Base-by-base conservation (phyloP, 2,329 filamentous ascomycete genomes). In the Fusarium sp. region DNA sequence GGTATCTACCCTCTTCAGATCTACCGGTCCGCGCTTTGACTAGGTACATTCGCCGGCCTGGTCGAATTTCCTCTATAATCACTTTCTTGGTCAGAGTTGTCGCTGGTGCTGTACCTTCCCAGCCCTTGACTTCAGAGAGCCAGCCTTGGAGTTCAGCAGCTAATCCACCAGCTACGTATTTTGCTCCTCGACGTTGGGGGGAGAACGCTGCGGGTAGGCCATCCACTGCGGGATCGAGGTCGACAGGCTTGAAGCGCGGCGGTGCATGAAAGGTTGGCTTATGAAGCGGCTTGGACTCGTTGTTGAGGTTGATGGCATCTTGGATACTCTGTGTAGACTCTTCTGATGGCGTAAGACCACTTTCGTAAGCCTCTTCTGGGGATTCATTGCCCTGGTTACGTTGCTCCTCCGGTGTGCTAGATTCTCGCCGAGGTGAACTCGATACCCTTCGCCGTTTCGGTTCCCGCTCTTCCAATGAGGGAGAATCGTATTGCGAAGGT, bases 111-210 rank as follows among this genome's bases (percentile, higher is more conserved):
- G 52, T 52, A 41, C 74, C 74, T 21, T 80, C 78, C 79, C 78
- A 80, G 16, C 79, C 79, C 66, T 80, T 83, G 29, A 84, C 78
- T 27, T 84, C 82, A 1, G 83, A 83, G 15, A 84, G 75, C 81
- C 82, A 83, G 19, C 80, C 79, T 65, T 84, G 83, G 11, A 84
- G 75, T 48, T 79, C 78, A 5, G 82, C 79, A 3, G 83, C 83
- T 27, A 84, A 73, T 0, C 83, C 83, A 23, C 80, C 79, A 8
- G 79, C 56, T 2, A 83, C 27, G 35, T 83, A 84, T 59, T 74
- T 80, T 18, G 68, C 76, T 21, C 82, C 81, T 41, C 81, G 77
- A 3, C 79, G 79, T 63, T 80, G 82, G 5, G 82, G 82, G 4
- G 82, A 82, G 48, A 83, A 82, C 21, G 77, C 75, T 14, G 72